phyloP scores from a whole-genome alignment of 768 basidiomycete genomes.

The Leccinellum rugosiceps region DNA sequence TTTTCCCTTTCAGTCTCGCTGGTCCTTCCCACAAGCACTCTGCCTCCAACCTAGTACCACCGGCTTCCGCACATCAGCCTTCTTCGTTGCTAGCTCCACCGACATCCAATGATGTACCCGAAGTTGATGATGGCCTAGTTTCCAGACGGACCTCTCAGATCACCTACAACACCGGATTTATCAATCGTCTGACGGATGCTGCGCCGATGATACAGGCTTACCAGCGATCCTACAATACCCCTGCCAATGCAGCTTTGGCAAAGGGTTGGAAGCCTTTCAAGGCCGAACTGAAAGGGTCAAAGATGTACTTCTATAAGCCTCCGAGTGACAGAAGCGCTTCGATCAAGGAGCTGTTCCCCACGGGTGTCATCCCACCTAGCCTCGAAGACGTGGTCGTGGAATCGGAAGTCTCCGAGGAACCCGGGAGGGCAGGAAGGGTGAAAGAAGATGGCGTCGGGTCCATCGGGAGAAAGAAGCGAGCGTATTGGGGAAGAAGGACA shows the following conservation, averaged over 20 bases:
- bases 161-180: conserved; percentile 68
- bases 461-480: conserved; percentile 52
- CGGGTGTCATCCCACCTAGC: conserved; percentile 52
- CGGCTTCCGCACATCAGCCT: conserved; percentile 29
- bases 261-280: conserved; percentile 90
- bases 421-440: conserved; percentile 29
- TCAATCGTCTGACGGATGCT: conserved; percentile 64
- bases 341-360: conserved; percentile 74
- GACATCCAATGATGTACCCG: conserved; percentile 40
- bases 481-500: conserved; percentile 73
- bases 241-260: conserved; percentile 37
- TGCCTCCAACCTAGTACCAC: conserved; percentile 11
- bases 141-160: conserved; percentile 74
- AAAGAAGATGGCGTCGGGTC: conserved; percentile 31
- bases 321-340: conserved; percentile 63
- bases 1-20: conserved; percentile 30
- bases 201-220: conserved; percentile 38
- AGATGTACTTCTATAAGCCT: conserved; percentile 84
- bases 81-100: conserved; percentile 51
- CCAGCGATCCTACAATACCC: conserved; percentile 27
- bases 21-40: conserved; percentile 30
- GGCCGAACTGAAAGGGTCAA: conserved; percentile 78
- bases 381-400: conserved; percentile 42
- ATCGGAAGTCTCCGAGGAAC: conserved; percentile 27
- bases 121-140: conserved; percentile 34